Conservation (phyloP, 768 basidiomycete species). For the Lyophyllum decastes region DNA sequence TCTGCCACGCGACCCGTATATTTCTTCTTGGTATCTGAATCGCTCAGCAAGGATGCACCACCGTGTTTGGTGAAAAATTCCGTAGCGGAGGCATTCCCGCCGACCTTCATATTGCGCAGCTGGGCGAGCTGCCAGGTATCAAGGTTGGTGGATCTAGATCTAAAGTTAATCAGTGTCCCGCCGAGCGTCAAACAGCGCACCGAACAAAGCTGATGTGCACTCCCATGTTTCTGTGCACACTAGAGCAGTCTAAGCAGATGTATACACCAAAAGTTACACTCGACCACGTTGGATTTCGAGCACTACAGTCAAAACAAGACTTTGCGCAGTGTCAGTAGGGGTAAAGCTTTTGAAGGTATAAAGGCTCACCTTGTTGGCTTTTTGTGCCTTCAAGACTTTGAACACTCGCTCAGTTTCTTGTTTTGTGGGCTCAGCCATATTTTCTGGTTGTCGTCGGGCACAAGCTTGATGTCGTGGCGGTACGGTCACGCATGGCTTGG, state of each 20-base stretch:
- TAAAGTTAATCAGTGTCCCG: slow-evolving; percentile 9
- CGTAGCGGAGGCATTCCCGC: slow-evolving; percentile 83
- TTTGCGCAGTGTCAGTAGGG: slow-evolving; percentile 13
- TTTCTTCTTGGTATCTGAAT: slow-evolving; percentile 84
- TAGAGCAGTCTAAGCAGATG: slow-evolving; percentile 97
- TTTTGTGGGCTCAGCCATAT: slow-evolving; percentile 79
- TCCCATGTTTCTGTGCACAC: slow-evolving; percentile 93
- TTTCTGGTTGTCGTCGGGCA: slow-evolving; percentile 17
- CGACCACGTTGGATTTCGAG: slow-evolving; percentile 97
- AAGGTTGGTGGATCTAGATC: slow-evolving; percentile 90
- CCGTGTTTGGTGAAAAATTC: slow-evolving; percentile 94
- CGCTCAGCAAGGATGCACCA: slow-evolving; percentile 64
- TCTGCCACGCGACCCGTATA: slow-evolving; percentile 85
- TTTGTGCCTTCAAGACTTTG: slow-evolving; percentile 77
- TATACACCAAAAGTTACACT: slow-evolving; percentile 96
- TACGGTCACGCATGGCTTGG: slow-evolving; percentile 6
- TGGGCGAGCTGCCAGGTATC: slow-evolving; percentile 93
- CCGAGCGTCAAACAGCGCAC: slow-evolving; percentile 43
- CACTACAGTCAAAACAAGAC: slow-evolving; percentile 91
- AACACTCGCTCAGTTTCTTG: slow-evolving; percentile 88
- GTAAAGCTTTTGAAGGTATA: not conserved
- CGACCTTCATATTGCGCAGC: slow-evolving; percentile 94
- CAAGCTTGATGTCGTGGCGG: slow-evolving; percentile 34
- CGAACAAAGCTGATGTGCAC: slow-evolving; percentile 98
- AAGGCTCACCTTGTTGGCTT: slow-evolving; percentile 76